Conservation (phyloP, 2,329 filamentous ascomycete species). For the Talaromyces sp. region DNA sequence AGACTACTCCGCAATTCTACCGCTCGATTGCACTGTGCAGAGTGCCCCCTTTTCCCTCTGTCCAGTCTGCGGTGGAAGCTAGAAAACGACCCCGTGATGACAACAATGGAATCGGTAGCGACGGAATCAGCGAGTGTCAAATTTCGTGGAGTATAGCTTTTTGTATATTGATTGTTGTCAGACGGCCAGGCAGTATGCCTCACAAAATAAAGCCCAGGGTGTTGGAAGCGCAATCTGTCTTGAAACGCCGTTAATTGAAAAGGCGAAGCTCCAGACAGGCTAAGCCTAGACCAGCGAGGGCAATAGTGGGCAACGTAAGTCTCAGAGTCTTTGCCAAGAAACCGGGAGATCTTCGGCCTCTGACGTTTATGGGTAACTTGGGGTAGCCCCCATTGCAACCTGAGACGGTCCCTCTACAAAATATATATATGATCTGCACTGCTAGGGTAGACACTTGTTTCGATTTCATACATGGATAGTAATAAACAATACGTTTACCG, state of each 20-base stretch:
- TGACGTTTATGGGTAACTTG: background rate
- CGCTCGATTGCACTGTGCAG: background rate
- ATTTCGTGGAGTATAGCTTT: background rate
- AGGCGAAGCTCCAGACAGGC: background rate
- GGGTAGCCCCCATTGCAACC: background rate
- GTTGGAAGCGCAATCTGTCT: conserved; percentile 1
- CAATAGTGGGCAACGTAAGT: background rate
- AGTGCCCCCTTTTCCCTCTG: background rate
- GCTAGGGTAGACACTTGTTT: background rate
- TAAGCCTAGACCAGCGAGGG: conserved; percentile 1
- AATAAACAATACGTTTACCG: conserved; percentile 53
- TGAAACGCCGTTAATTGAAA: background rate
- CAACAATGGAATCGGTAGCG: background rate
- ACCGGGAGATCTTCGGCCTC: background rate
- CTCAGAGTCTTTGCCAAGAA: background rate
- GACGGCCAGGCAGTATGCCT: background rate
- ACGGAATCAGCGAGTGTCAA: background rate
- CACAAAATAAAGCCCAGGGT: background rate
- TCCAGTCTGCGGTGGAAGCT: background rate
- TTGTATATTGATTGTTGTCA: too few relatives aligned
- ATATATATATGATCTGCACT: background rate
- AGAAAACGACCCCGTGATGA: background rate
- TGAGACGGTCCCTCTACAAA: background rate
- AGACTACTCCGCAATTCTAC: background rate
- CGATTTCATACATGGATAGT: background rate